Evolutionary conservation across 169 alveolate species (phyloP).

Genomic region (Cryptosporidium parvum): DNA sequence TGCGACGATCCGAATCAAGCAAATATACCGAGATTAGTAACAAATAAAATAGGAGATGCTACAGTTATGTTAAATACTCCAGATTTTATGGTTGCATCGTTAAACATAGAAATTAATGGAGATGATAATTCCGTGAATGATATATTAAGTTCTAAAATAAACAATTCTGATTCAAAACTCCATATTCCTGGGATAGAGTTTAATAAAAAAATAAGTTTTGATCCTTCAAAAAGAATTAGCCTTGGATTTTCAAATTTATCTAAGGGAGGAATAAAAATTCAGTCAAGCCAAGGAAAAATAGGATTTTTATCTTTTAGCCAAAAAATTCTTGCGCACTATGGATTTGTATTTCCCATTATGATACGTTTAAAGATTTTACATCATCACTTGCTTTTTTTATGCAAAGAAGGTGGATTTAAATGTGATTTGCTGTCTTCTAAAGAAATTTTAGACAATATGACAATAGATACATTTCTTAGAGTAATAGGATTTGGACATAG

Average conservation of each 20-base stretch:
- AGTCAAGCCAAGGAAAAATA: conserved; percentile 6
- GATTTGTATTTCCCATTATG: conserved; percentile 67
- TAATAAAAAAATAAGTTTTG: conserved; percentile 16
- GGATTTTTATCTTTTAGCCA: conserved; percentile 54
- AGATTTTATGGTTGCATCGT: conserved; percentile 60
- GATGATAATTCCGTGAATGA: not conserved
- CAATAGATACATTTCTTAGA: conserved; percentile 43
- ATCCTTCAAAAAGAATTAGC: conserved; percentile 65
- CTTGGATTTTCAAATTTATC: conserved; percentile 47
- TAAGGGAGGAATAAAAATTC: conserved; percentile 23
- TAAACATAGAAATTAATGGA: conserved; percentile 48
- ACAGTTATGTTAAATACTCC: conserved; percentile 43
- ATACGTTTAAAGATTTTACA: conserved; percentile 61
- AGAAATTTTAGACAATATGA: conserved; percentile 68
- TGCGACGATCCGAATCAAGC: not conserved
- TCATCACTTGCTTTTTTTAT: not conserved
- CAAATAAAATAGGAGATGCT: conserved; percentile 29
- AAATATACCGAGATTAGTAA: not conserved
- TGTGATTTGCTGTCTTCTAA: conserved; percentile 15
- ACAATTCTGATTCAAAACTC: conserved; percentile 3
- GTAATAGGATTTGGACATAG: conserved; percentile 70
- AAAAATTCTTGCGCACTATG: conserved; percentile 73
- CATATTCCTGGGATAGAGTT: conserved; percentile 35
- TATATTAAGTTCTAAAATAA: not conserved
- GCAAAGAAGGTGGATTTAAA: not conserved